Conservation (phyloP, 805 yeast species). For the Metahyphopichia silvanorum region DNA sequence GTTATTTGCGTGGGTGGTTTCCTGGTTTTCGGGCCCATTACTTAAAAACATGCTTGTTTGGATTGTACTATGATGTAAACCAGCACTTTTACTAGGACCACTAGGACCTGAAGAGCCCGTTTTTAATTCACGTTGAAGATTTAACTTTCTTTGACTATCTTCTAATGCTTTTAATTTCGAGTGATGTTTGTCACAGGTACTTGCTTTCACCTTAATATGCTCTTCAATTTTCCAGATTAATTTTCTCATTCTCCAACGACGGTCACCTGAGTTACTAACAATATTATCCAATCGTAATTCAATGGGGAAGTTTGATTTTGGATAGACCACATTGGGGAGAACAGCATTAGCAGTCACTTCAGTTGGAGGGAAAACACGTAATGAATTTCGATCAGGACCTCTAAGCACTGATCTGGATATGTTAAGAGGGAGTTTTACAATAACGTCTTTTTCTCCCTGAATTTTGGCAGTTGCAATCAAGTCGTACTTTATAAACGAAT, state of each 20-base stretch:
- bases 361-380: constrained; percentile 95
- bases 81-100: constrained; percentile 8
- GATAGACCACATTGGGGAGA: constrained; percentile 85
- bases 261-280: constrained; percentile 43
- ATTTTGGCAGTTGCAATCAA: constrained; percentile 56
- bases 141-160: constrained; percentile 26
- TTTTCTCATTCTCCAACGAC: constrained; percentile 91
- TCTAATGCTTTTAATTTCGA: constrained; percentile 45
- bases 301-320: constrained; percentile 79
- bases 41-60: constrained; percentile 18
- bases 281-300: constrained; percentile 81
- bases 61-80: constrained; percentile 27
- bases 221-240: constrained; percentile 89
- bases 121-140: constrained; percentile 8
- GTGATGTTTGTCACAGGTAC: constrained; percentile 57
- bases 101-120: constrained; percentile 1
- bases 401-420: constrained; percentile 73
- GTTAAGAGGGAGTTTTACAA: constrained; percentile 59
- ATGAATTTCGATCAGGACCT: constrained; percentile 81
- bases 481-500: constrained; percentile 64
- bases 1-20: too few species aligned
- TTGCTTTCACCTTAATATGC: constrained; percentile 56
- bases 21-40: constrained; percentile 3
- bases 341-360: constrained; percentile 83
- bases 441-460: constrained; percentile 19